These are phyloP conservation scores for Rosellinia necatrix DNA, from an alignment of 2,329 filamentous ascomycete species.

Conservation along the genomic window DNA sequence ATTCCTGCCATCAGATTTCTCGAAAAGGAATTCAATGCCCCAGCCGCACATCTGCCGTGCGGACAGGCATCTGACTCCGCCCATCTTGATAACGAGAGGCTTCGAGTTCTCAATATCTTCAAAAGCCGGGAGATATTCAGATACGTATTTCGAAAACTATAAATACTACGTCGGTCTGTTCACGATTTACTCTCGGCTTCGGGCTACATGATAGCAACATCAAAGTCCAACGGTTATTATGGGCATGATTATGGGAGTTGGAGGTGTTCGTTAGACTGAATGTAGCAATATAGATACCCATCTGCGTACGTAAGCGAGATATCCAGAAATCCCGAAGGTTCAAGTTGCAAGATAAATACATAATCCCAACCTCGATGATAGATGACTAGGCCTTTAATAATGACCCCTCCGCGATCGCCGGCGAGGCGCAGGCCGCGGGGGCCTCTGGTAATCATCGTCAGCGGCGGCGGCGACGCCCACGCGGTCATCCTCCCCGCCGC, in stretches of 20 bases:
- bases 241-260: slow-evolving; percentile 10
- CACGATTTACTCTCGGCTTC: too few species aligned
- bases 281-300: slow-evolving; percentile 21
- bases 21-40: slow-evolving; percentile 90
- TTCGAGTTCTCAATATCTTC: slow-evolving; percentile 83
- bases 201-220: too few species aligned
- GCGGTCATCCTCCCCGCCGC: background rate
- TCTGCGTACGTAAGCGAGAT: background rate
- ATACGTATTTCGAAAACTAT: slow-evolving; percentile 76
- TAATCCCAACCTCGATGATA: background rate
- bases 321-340: background rate
- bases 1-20: slow-evolving; percentile 94
- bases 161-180: background rate
- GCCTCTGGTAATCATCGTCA: too few species aligned
- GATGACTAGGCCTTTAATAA: background rate
- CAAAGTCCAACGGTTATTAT: background rate
- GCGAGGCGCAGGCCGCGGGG: background rate
- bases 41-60: slow-evolving; percentile 89
- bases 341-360: background rate
- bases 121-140: slow-evolving; percentile 93
- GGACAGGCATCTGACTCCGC: slow-evolving; percentile 93
- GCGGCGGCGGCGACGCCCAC: too few species aligned
- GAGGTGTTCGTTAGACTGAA: slow-evolving; percentile 1
- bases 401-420: background rate
- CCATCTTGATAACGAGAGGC: slow-evolving; percentile 93